A percentile compares a stretch with the other conserved stretches of the same genome.
Evolutionary conservation across 768 basidiomycete species (phyloP).

Genomic region (Vishniacozyma victoriae): DNA sequence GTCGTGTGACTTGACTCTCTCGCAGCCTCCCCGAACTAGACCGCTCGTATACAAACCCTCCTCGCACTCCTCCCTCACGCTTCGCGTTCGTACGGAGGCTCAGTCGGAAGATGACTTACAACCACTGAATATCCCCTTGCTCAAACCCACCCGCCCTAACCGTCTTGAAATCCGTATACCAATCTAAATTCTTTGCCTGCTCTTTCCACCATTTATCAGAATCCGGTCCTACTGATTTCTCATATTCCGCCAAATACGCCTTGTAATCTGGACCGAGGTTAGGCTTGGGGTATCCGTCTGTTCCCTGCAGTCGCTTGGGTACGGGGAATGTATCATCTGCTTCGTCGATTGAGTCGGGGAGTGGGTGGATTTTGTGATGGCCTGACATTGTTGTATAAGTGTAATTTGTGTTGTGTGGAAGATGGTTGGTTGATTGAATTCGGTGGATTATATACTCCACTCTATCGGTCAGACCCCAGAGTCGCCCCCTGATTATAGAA

Average conservation of each 20-base stretch:
- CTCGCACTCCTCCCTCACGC: too few species aligned
- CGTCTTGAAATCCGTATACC: conserved; percentile 83
- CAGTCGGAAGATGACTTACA: too few species aligned
- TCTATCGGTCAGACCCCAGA: too few species aligned
- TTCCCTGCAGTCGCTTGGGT: conserved; percentile 62
- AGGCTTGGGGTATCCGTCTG: conserved; percentile 58
- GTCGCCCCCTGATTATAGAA: too few species aligned
- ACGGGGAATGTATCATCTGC: conserved; percentile 57
- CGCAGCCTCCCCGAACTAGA: too few species aligned
- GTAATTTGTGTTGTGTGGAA: too few species aligned
- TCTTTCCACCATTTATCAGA: conserved; percentile 85
- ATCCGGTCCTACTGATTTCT: conserved; percentile 65
- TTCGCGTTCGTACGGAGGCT: too few species aligned
- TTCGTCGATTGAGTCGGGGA: conserved; percentile 31
- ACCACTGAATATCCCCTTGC: conserved; percentile 87
- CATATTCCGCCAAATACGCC: conserved; percentile 66
- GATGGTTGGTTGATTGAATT: too few species aligned
- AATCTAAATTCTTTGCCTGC: conserved; percentile 68
- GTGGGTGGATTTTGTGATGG: conserved; percentile 19
- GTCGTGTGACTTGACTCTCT: too few species aligned
- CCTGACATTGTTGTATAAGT: not conserved
- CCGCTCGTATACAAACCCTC: too few species aligned
- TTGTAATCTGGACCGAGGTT: conserved; percentile 73
- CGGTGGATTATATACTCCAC: too few species aligned
- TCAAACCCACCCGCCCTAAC: conserved; percentile 77